phyloP scores from a whole-genome alignment of 2,329 filamentous ascomycete species.

The Pestalotiopsis fici region DNA sequence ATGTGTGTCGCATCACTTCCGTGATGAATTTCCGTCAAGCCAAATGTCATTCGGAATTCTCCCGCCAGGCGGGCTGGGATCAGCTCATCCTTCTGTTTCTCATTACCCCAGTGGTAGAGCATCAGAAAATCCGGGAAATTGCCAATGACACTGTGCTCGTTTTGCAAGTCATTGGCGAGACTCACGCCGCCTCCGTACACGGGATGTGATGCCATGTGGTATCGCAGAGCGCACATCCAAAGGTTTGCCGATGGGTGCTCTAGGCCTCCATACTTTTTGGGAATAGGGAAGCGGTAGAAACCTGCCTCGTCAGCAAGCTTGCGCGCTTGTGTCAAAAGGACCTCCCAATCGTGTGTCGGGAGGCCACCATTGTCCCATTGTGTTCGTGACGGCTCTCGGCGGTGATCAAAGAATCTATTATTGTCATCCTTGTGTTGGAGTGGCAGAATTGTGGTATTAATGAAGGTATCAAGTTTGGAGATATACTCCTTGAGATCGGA shows the following conservation, averaged over 20 bases:
- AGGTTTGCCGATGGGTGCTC: conserved; percentile 52
- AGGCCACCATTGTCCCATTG: conserved; percentile 60
- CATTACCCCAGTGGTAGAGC: conserved; percentile 60
- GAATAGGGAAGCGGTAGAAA: conserved; percentile 61
- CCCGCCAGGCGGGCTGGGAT: conserved; percentile 54
- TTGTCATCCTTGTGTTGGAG: conserved; percentile 59
- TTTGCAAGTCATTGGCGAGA: conserved; percentile 65
- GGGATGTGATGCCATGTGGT: conserved; percentile 57
- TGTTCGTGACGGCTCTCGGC: conserved; percentile 62
- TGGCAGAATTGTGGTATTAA: conserved; percentile 53
- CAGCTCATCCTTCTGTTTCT: conserved; percentile 52
- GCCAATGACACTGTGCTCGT: conserved; percentile 62
- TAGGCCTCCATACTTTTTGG: conserved; percentile 36
- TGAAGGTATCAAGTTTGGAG: conserved; percentile 58
- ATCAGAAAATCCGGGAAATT: conserved; percentile 65
- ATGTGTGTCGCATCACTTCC: conserved; percentile 66
- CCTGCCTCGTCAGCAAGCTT: conserved; percentile 58
- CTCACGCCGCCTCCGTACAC: conserved; percentile 49
- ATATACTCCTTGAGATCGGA: conserved; percentile 19
- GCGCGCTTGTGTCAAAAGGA: conserved; percentile 48
- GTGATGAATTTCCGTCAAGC: conserved; percentile 62
- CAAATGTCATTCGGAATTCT: conserved; percentile 59
- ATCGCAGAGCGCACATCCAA: conserved; percentile 64
- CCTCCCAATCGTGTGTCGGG: conserved; percentile 60
- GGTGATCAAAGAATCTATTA: conserved; percentile 66